These are phyloP conservation scores for Nidula niveotomentosa DNA, from an alignment of 1,284 basidiomycete species.

Conservation along the genomic window DNA sequence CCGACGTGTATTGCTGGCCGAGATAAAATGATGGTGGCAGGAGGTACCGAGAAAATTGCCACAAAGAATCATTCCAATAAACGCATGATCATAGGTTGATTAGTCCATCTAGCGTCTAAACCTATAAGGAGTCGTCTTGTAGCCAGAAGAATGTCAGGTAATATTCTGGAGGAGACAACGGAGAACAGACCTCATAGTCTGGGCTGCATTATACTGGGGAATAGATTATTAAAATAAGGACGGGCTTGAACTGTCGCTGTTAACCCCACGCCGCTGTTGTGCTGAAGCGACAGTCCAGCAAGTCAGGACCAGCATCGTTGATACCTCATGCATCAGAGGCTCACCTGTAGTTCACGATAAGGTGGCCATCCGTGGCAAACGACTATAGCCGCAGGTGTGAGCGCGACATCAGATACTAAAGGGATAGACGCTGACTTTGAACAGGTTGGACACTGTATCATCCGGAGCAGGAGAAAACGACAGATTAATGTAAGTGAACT, in stretches of 20 bases:
- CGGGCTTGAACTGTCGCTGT: background rate
- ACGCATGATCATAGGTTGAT: background rate
- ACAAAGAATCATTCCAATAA: background rate
- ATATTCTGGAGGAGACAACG: background rate
- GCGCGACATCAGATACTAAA: conserved; percentile 1
- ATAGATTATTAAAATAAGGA: background rate
- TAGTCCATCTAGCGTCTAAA: background rate
- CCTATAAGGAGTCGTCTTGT: background rate
- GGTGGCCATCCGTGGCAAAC: conserved; percentile 89
- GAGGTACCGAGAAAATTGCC: background rate
- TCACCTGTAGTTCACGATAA: conserved; percentile 96
- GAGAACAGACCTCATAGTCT: background rate
- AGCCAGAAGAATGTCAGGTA: background rate
- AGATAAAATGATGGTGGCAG: background rate
- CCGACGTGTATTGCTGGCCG: background rate
- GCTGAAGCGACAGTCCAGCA: conserved; percentile 10
- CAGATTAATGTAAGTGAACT: conserved; percentile 99
- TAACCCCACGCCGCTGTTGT: conserved; percentile 36
- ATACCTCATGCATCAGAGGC: conserved; percentile 12
- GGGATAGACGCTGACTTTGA: conserved; percentile 54
- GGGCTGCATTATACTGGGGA: background rate
- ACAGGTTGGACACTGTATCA: conserved; percentile 89
- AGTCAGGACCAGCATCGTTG: background rate
- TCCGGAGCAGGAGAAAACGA: conserved; percentile 95
- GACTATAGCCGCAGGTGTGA: conserved; percentile 49